Conservation (phyloP, 2,329 filamentous ascomycete genomes). For the Clonostachys rosea region DNA sequence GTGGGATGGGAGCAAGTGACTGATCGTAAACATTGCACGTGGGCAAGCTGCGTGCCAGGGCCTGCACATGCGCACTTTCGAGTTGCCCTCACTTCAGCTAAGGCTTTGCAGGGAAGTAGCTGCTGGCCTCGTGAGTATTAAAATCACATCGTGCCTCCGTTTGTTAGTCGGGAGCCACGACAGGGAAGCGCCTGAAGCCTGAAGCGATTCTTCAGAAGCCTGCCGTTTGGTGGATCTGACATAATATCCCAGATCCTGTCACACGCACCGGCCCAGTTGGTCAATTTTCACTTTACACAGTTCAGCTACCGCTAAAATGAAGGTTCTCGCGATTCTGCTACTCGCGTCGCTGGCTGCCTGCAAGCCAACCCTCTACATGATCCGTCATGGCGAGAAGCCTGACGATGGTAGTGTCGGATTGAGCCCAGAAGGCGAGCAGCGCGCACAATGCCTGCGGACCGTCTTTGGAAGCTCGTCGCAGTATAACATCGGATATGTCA, state of each 20-base stretch:
- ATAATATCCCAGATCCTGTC: too few species aligned
- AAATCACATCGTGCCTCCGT: neutral
- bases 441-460: constrained; percentile 52
- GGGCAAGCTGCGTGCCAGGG: neutral
- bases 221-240: neutral
- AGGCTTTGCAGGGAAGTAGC: neutral
- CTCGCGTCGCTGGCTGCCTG: constrained; percentile 10
- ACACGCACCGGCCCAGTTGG: too few species aligned
- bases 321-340: neutral
- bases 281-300: too few species aligned
- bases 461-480: constrained; percentile 47
- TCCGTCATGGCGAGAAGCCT: constrained; percentile 62
- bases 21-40: neutral
- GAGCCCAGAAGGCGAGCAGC: constrained; percentile 42
- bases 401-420: constrained; percentile 38
- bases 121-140: neutral
- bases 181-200: neutral
- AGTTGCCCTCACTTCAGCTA: neutral
- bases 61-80: neutral
- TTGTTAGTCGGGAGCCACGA: neutral
- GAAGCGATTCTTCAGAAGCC: neutral
- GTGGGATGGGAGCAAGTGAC: neutral
- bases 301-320: neutral
- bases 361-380: constrained; percentile 52
- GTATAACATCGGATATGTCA: constrained; percentile 54